These are phyloP conservation scores for Pichia sp. DNA, from an alignment of 1,139 yeast genomes.

Conservation along the genomic window DNA sequence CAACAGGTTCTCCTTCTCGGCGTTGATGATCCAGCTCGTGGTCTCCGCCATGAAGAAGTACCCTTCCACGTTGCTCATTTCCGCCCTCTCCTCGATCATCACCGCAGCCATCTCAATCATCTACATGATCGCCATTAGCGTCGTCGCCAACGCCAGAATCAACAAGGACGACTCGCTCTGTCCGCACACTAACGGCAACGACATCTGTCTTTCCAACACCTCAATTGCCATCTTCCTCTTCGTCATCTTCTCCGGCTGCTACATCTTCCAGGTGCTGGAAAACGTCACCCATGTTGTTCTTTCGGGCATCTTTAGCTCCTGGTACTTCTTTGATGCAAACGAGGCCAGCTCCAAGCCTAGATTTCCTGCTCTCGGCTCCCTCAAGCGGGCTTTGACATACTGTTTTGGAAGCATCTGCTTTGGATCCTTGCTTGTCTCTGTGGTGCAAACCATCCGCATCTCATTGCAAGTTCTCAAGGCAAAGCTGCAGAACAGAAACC, in stretches of 20 bases:
- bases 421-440: constrained; percentile 78
- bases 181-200: constrained; percentile 44
- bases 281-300: constrained; percentile 79
- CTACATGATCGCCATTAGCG: constrained; percentile 64
- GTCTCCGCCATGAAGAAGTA: constrained; percentile 73
- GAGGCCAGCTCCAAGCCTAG: constrained; percentile 44
- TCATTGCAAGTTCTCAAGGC: constrained; percentile 22
- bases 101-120: constrained; percentile 64
- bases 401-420: constrained; percentile 91
- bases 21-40: constrained; percentile 65
- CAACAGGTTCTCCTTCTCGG: constrained; percentile 47
- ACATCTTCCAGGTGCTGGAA: constrained; percentile 77
- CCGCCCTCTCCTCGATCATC: constrained; percentile 62
- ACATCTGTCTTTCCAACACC: constrained; percentile 54
- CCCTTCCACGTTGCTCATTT: constrained; percentile 66
- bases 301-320: constrained; percentile 83
- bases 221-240: constrained; percentile 64
- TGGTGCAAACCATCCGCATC: constrained; percentile 44
- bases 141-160: constrained; percentile 67
- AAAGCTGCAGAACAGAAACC: constrained; percentile 15
- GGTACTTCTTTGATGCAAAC: constrained; percentile 65
- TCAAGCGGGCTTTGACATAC: constrained; percentile 77
- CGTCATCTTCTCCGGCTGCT: constrained; percentile 83
- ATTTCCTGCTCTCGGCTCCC: constrained; percentile 78
- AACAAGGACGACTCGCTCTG: constrained; percentile 37